Conservation (phyloP, 192 early-diverging fungal species). For the Backusella psychrophila region DNA sequence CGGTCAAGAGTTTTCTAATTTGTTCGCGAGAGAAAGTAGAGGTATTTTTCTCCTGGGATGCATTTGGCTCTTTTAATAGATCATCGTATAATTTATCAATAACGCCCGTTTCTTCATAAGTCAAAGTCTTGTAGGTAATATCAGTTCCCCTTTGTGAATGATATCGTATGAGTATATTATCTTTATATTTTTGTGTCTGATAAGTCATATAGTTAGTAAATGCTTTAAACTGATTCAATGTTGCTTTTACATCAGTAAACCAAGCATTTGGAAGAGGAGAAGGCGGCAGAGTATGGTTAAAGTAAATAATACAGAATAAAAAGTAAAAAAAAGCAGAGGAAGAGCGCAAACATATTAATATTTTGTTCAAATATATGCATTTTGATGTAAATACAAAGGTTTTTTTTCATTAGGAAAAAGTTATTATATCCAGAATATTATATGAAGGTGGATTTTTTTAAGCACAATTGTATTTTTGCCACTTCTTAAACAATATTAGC, state of each 20-base stretch:
- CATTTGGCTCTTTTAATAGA: constrained; percentile 14
- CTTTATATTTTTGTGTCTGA: background rate
- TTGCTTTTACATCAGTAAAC: background rate
- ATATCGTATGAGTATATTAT: background rate
- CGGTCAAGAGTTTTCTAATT: background rate
- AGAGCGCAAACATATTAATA: too few species aligned
- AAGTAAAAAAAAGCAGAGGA: too few species aligned
- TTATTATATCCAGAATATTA: too few species aligned
- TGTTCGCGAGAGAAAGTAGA: background rate
- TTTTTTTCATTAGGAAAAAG: too few species aligned
- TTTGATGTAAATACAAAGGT: too few species aligned
- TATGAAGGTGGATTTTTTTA: too few species aligned
- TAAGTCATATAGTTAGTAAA: background rate
- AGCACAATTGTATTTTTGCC: too few species aligned
- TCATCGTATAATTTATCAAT: constrained; percentile 55
- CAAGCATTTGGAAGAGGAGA: background rate
- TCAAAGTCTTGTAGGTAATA: background rate
- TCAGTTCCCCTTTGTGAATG: background rate
- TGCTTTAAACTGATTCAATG: background rate
- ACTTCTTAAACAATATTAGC: too few species aligned
- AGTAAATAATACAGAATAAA: too few species aligned
- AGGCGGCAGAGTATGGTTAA: too few species aligned
- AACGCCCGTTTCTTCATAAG: constrained; percentile 9
- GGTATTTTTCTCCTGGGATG: background rate
- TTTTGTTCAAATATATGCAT: too few species aligned